Conservation (phyloP, 2,329 filamentous ascomycete genomes). For the Thyridium curvatum region DNA sequence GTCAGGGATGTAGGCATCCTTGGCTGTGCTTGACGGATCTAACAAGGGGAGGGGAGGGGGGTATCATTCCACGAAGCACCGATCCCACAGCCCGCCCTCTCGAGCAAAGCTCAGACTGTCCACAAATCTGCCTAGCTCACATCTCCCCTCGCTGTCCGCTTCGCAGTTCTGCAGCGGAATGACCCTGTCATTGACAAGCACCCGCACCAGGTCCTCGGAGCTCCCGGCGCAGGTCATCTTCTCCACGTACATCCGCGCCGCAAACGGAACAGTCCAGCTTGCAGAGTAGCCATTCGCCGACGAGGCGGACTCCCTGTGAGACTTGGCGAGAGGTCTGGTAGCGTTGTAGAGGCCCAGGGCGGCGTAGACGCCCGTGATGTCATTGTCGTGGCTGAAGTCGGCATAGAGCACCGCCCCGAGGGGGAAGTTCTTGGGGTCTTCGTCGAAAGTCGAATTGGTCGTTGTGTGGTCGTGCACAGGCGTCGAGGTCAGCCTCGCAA, state of each 20-base stretch:
- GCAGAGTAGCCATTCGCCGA: slow-evolving; percentile 65
- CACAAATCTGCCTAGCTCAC: slow-evolving; percentile 63
- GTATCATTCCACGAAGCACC: slow-evolving; percentile 41
- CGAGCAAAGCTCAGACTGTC: slow-evolving; percentile 69
- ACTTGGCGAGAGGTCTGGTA: slow-evolving; percentile 48
- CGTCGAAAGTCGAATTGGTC: slow-evolving; percentile 73
- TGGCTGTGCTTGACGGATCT: too few relatives aligned
- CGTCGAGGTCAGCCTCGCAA: slow-evolving; percentile 66
- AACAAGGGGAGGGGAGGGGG: too few relatives aligned
- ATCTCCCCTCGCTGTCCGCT: slow-evolving; percentile 65
- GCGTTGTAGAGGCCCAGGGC: slow-evolving; percentile 73
- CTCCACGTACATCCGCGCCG: slow-evolving; percentile 75
- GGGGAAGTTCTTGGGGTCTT: slow-evolving; percentile 63
- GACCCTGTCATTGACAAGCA: slow-evolving; percentile 81
- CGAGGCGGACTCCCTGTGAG: slow-evolving; percentile 39
- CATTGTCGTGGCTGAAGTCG: slow-evolving; percentile 90
- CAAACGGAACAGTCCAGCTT: slow-evolving; percentile 78
- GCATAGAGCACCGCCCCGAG: slow-evolving; percentile 66
- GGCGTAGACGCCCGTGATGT: slow-evolving; percentile 70
- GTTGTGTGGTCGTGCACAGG: slow-evolving; percentile 68
- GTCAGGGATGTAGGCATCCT: too few relatives aligned
- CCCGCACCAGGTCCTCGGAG: slow-evolving; percentile 64
- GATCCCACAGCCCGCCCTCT: slow-evolving; percentile 65
- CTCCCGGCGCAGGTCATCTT: slow-evolving; percentile 63
- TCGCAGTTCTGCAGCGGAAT: slow-evolving; percentile 64